phyloP scores from a whole-genome alignment of 371 early-diverging fungal species.

The Caulochytrium protostelioides region DNA sequence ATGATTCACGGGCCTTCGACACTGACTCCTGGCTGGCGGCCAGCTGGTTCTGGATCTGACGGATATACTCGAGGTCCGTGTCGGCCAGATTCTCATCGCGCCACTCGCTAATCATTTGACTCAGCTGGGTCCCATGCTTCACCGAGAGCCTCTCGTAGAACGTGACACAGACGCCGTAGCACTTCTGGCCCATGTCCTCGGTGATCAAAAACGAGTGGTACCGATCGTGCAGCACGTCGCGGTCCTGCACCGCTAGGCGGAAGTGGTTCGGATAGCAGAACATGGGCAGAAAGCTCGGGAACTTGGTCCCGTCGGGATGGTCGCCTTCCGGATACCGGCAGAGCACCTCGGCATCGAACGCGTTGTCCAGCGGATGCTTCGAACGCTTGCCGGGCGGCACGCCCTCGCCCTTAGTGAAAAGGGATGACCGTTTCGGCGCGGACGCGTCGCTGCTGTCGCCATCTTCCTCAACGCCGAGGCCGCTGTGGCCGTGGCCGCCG shows the following conservation, averaged over 20 bases:
- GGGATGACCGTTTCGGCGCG: not conserved
- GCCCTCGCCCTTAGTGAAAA: not conserved
- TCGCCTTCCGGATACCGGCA: constrained; percentile 15
- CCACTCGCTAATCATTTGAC: constrained; percentile 27
- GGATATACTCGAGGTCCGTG: constrained; percentile 17
- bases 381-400: not conserved
- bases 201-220: constrained; percentile 56
- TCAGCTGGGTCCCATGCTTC: constrained; percentile 20
- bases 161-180: constrained; percentile 45
- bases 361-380: constrained; percentile 15
- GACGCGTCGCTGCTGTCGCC: not conserved
- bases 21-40: no score
- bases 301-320: constrained; percentile 13
- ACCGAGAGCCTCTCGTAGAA: constrained; percentile 34
- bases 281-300: constrained; percentile 43
- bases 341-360: constrained; percentile 9
- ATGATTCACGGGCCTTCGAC: no score
- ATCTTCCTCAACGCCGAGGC: not conserved
- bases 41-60: constrained; percentile 17
- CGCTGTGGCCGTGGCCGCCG: not conserved
- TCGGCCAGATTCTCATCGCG: constrained; percentile 21
- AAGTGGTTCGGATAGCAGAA: constrained; percentile 60
- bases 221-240: constrained; percentile 32
- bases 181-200: constrained; percentile 39
- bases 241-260: constrained; percentile 22